Base-by-base conservation (phyloP, 2,329 filamentous ascomycete species). In the Rhinocladiella mackenziei region DNA sequence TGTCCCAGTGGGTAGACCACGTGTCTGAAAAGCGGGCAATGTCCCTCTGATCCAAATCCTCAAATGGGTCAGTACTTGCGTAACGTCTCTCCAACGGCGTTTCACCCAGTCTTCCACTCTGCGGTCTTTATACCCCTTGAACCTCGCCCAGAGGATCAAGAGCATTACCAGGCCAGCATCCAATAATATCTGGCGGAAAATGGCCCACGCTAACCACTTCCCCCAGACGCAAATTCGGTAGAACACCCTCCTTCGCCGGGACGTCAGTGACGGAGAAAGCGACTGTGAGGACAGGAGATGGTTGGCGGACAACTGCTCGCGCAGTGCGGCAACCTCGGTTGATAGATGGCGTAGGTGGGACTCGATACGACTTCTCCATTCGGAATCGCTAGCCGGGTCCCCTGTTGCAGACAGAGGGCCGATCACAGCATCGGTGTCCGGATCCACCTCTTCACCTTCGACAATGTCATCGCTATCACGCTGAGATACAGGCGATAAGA, bases 281-380 rank as follows among this genome's bases (percentile, higher is more conserved):
- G 50, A 51, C 2, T 44, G 50, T 3, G 48, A 50, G 3, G 54
- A 51, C 3, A 56, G 76, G 50, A 78, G 77, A 68, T 84, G 84
- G 54, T 91, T 78, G 9, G 85, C 75, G 0, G 86, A 81, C 55
- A 97, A 84, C 62, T 97, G 89, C 66, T 98, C 92, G 25, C 92
- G 78, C 50, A 97, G 68, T 1, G 92, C 92, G 1, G 92, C 89
- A 22, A 98, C 80, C 66, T 98, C 92, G 11, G 89, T 85, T 4
- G 89, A 94, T 68, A 97, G 81, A 57, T 89, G 86, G 43, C 91
- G 86, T 44, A 97, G 74, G 15, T 88, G 86, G 31, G 82, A 78
- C 68, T 97, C 91, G 50, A 97, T 83, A 56, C 85, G 39, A 18
- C 30, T 39, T 34, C 38, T 51, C 48, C 48, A 51, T 34, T 48